Evolutionary conservation across 768 basidiomycete species (phyloP), one percentile per base, ranked within the genome.

Genomic region (Strobilomyces confusus): DNA sequence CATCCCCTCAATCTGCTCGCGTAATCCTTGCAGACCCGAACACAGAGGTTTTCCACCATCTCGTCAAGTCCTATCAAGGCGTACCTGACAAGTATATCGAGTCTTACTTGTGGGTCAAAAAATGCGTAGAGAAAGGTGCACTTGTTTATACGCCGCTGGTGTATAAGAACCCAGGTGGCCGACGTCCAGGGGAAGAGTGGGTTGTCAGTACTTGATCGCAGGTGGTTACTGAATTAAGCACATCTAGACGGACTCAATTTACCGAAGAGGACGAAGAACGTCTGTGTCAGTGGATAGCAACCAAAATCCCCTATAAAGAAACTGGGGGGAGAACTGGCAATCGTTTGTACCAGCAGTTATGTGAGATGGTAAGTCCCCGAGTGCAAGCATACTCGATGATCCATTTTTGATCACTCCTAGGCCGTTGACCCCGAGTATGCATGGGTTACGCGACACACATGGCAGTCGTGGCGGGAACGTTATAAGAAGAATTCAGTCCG

Each of bases 391-490:
- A 15, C 14, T 32, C 23, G n/a, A 36, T 3, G 11, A 33, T 52
- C 19, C n/a, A 25, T 12, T 19, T 47, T 36, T 62, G 19, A 59
- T 33, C 26, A 22, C 25, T 38, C 17, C 9, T 58, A 90, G 88
- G 75, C 73, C 44, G 69, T 71, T 46, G 85, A 89, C 56, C 84
- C 87, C 2, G 87, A 88, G 57, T 90, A 82, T 61, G 74, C 79
- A 0, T 92, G 89, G 89, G 90, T 90, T 19, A 77, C 74, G 23
- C 83, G 89, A 15, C 89, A 92, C 65, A 90, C 89, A 2, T 92
- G 89, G 89, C 88, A 91, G 58, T 92, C 89, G 15, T 92, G 89
- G 89, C 80, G 90, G 25, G 89, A 92, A 63, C 77, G 90, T 26
- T 92, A 92, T 73, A 91, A 92, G 74, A 92, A 92, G 69, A 86